phyloP scores from a whole-genome alignment of 208 protist genomes.

The Jaenimonas drosophilae region DNA sequence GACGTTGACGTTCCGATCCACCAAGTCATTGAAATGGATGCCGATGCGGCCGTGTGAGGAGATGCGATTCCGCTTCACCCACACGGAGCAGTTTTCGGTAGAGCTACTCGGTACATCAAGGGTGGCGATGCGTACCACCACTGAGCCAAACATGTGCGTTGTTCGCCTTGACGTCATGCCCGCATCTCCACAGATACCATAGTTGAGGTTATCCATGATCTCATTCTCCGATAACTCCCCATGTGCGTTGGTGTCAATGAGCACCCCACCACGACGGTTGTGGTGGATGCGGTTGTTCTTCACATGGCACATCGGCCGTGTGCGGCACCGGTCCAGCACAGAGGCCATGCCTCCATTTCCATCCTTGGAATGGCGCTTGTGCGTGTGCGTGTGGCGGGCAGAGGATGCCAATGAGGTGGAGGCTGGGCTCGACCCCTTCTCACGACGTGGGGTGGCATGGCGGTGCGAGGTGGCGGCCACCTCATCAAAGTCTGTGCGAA shows the following conservation, averaged over 20 bases:
- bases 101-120: too few relatives aligned
- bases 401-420: not conserved
- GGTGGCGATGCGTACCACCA: slow-evolving; percentile 4
- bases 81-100: too few relatives aligned
- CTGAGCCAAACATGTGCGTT: slow-evolving; percentile 17
- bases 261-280: slow-evolving; percentile 57
- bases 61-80: slow-evolving; percentile 34
- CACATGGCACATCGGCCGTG: slow-evolving; percentile 18
- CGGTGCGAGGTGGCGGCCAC: not conserved
- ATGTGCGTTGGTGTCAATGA: slow-evolving; percentile 33
- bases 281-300: slow-evolving; percentile 37
- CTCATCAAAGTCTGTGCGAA: slow-evolving; percentile 23
- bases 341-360: slow-evolving; percentile 12
- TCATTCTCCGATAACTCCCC: slow-evolving; percentile 57
- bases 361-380: slow-evolving; percentile 18
- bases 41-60: slow-evolving; percentile 45
- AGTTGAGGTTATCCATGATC: slow-evolving; percentile 54
- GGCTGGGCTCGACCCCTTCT: not conserved
- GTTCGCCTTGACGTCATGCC: slow-evolving; percentile 25
- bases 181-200: slow-evolving; percentile 54
- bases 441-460: not conserved
- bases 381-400: too few relatives aligned
- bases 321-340: slow-evolving; percentile 7
- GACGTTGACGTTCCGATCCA: slow-evolving; percentile 13
- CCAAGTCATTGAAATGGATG: slow-evolving; percentile 36